Conservation (phyloP, 2,329 filamentous ascomycete genomes). For the Colletotrichum scovillei region DNA sequence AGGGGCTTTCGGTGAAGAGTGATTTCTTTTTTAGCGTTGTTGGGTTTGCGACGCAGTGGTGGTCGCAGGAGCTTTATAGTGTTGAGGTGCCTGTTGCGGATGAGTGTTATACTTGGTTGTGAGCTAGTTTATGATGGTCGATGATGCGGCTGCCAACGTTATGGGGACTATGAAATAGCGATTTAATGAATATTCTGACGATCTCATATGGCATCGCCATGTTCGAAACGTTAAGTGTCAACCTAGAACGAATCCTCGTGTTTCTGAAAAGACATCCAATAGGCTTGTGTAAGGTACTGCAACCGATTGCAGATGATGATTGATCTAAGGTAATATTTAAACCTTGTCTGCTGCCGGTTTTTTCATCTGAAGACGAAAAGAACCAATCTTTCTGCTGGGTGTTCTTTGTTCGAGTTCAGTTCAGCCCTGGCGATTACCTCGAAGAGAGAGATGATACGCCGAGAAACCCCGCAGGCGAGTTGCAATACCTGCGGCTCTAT, state of each 20-base stretch:
- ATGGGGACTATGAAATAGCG: neutral
- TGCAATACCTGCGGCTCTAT: neutral
- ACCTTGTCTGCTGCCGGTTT: neutral
- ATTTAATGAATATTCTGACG: neutral
- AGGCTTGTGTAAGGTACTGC: neutral
- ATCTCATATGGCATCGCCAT: neutral
- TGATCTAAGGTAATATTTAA: neutral
- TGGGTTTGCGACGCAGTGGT: constrained; percentile 42
- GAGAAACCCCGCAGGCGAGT: neutral
- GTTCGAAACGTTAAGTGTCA: neutral
- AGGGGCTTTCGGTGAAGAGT: constrained; percentile 40
- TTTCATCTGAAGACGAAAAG: no score
- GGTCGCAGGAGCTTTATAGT: constrained; percentile 40
- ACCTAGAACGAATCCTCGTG: neutral
- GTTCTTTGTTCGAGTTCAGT: neutral
- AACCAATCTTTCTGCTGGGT: neutral
- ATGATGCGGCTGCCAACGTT: neutral
- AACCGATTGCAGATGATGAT: neutral
- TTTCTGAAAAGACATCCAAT: neutral
- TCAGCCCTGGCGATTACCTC: neutral
- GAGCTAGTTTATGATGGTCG: neutral
- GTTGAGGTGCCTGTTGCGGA: constrained; percentile 41
- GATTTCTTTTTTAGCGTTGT: constrained; percentile 42
- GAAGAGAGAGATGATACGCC: neutral
- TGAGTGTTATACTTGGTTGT: constrained; percentile 41